These are phyloP conservation scores for Penicillium chermesinum DNA, from an alignment of 495 filamentous ascomycete genomes.

Conservation along the genomic window DNA sequence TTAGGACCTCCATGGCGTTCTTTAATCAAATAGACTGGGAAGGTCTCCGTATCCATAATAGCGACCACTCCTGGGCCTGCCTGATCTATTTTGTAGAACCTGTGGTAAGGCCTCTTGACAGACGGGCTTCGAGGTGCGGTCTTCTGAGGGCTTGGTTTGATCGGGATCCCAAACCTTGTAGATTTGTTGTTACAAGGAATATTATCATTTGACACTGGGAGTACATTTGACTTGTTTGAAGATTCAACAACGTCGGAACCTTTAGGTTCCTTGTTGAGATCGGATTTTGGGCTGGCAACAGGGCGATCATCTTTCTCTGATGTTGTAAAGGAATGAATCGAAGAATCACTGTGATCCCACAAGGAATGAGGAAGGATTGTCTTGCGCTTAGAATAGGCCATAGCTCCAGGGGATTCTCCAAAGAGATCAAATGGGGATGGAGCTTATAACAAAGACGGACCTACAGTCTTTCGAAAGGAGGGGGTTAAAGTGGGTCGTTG, in stretches of 20 bases:
- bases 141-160: neutral
- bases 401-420: neutral
- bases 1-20: neutral
- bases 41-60: neutral
- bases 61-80: conserved; percentile 1
- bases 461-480: too few species aligned
- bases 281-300: too few species aligned
- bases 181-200: neutral
- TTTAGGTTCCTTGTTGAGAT: too few species aligned
- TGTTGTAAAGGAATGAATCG: too few species aligned
- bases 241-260: too few species aligned
- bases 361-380: neutral
- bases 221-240: too few species aligned
- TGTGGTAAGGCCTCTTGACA: neutral
- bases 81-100: neutral
- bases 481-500: too few species aligned
- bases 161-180: neutral
- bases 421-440: too few species aligned
- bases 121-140: neutral
- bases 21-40: conserved; percentile 1
- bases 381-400: neutral
- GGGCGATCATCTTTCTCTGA: too few species aligned
- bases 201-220: too few species aligned
- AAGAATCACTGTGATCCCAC: neutral
- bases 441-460: too few species aligned